Percentiles rank a stretch among this genome's conserved stretches.
Evolutionary conservation across 495 filamentous ascomycete genomes (phyloP).

Genomic region (Saxophila tyrrhenica): DNA sequence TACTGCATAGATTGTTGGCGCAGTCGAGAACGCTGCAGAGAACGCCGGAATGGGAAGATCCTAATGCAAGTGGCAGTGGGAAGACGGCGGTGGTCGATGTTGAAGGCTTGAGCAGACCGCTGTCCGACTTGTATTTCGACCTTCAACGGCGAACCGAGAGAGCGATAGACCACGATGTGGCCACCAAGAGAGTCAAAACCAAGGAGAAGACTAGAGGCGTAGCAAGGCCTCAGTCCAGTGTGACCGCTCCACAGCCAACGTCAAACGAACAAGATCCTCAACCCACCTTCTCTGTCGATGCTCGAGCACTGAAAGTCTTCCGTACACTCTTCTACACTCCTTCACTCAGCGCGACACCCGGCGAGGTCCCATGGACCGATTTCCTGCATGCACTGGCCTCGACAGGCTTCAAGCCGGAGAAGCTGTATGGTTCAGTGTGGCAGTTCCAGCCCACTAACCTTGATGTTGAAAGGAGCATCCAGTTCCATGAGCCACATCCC

Average conservation of each 20-base stretch:
- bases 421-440: constrained; percentile 45
- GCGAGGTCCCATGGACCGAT: constrained; percentile 40
- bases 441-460: constrained; percentile 33
- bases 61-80: constrained; percentile 13
- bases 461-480: constrained; percentile 37
- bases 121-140: constrained; percentile 21
- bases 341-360: constrained; percentile 10
- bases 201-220: not conserved
- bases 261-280: not conserved
- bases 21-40: constrained; percentile 29
- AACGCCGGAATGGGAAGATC: constrained; percentile 40
- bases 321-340: constrained; percentile 33
- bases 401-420: constrained; percentile 36
- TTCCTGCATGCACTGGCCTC: constrained; percentile 42
- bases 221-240: not conserved
- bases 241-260: not conserved
- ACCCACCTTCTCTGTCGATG: constrained; percentile 24
- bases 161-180: constrained; percentile 1
- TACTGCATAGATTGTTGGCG: not conserved
- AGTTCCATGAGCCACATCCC: constrained; percentile 40
- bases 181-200: not conserved
- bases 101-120: constrained; percentile 3
- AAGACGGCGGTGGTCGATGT: not conserved
- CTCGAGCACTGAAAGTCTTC: constrained; percentile 39
- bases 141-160: constrained; percentile 17